Base-by-base conservation (phyloP, 495 filamentous ascomycete species). In the Acidomyces sp. region DNA sequence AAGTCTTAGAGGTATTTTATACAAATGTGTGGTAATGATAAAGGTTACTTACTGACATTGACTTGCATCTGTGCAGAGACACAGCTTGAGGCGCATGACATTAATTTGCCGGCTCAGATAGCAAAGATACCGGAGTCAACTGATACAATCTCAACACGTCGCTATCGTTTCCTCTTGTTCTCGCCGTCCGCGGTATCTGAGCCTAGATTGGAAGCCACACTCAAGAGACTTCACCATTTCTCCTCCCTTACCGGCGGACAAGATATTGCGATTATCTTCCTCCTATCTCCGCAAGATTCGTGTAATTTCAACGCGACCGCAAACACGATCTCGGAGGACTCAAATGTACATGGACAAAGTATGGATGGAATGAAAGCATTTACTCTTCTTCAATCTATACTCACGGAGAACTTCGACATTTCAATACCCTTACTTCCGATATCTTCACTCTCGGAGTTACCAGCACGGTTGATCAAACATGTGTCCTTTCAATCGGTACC, bases 311-410 rank as follows among this genome's bases (percentile, higher is more conserved):
- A 32, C 46, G 45, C 46, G 17, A 50, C 51, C 41, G 27, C 58
- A 43, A 43, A 60, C 51, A 45, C 55, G 28, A 60, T 66, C 19
- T 26, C 49, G 31, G 46, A 60, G 50, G 41, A 54, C 48, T 57
- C 65, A 26, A n/a, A n/a, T n/a, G n/a, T n/a, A n/a, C n/a, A n/a
- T n/a, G n/a, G n/a, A n/a, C n/a, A n/a, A n/a, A n/a, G n/a, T n/a
- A n/a, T n/a, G n/a, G 56, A 65, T 51, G 82, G 86, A 65, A 76
- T 93, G 39, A 56, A 62, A 11, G 61, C 74, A 37, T 74, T 88
- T 25, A 86, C 90, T 65, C 28, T 54, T 16, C 75, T 93, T 28
- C 83, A 92, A 72, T 75, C 75, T 46, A 45, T 70, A 37, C 72
- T 93, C 20, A 60, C 82, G 55, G 52, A 58, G 32, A 68, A 80